Conservation (phyloP, 176 grass and related monocot genomes). For the Carex parvula region DNA sequence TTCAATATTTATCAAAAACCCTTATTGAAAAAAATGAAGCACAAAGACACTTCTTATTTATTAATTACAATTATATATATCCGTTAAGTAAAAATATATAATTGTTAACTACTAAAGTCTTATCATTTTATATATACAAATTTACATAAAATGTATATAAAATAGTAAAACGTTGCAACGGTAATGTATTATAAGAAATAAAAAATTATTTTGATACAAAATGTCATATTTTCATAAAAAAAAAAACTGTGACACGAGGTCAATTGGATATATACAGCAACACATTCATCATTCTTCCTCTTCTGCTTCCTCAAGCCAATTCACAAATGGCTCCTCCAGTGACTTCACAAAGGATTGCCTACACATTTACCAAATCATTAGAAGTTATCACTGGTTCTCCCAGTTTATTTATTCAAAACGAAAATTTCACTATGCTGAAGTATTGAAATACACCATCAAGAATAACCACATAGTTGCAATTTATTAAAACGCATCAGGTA, state of each 20-base stretch:
- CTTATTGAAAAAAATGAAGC: neutral
- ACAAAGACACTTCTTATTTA: neutral
- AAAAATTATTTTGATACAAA: too few relatives aligned
- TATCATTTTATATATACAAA: too few relatives aligned
- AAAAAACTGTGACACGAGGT: too few relatives aligned
- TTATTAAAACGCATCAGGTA: too few relatives aligned
- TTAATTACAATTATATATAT: too few relatives aligned
- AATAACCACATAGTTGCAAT: neutral
- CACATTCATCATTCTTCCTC: conserved; percentile 48
- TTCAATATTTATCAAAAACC: too few relatives aligned
- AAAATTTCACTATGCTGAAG: neutral
- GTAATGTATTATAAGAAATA: too few relatives aligned
- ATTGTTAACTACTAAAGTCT: too few relatives aligned
- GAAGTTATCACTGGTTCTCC: neutral
- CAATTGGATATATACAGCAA: neutral
- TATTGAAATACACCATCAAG: neutral
- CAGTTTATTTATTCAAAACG: neutral
- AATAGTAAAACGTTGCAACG: too few relatives aligned
- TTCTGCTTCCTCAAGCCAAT: conserved; percentile 83
- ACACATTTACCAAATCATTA: conserved; percentile 20
- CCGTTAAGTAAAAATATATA: too few relatives aligned
- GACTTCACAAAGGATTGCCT: conserved; percentile 70
- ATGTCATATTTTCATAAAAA: too few relatives aligned
- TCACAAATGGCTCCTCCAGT: conserved; percentile 60
- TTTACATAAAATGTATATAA: too few relatives aligned